Conservation (phyloP, 23 red algal species). For the Cyanidiococcus yangmingshanensis region DNA sequence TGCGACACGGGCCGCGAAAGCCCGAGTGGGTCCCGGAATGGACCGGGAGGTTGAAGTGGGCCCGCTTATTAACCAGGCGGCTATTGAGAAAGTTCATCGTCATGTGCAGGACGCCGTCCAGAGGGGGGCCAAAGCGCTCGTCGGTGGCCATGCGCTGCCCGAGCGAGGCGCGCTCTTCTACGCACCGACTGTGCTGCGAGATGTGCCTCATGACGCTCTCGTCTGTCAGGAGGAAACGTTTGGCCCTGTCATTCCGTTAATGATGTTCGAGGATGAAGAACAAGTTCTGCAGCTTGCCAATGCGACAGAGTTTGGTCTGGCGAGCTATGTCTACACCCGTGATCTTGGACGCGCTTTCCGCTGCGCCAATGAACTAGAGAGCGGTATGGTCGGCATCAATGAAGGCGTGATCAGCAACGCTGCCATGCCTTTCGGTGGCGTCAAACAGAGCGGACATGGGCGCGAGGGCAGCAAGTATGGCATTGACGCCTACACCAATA, state of each 20-base stretch:
- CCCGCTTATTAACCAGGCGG: slow-evolving; percentile 60
- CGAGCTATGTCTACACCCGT: slow-evolving; percentile 66
- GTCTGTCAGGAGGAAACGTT: slow-evolving; percentile 61
- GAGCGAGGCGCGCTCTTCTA: slow-evolving; percentile 35
- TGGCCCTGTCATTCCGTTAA: slow-evolving; percentile 57
- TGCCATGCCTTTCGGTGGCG: slow-evolving; percentile 69
- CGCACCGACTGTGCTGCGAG: slow-evolving; percentile 48
- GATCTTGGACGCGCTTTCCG: slow-evolving; percentile 30
- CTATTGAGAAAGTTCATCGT: slow-evolving; percentile 34
- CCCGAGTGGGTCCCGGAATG: slow-evolving; percentile 58
- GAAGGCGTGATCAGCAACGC: slow-evolving; percentile 37
- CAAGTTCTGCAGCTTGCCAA: slow-evolving; percentile 54
- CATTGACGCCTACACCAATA: slow-evolving; percentile 48
- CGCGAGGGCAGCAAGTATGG: slow-evolving; percentile 65
- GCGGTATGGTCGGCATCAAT: slow-evolving; percentile 86
- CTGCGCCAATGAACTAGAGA: slow-evolving; percentile 35
- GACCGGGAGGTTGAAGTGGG: slow-evolving; percentile 44
- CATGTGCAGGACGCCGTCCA: slow-evolving; percentile 55
- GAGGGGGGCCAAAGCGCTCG: slow-evolving; percentile 45
- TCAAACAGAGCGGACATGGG: slow-evolving; percentile 66
- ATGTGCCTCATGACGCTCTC: slow-evolving; percentile 50
- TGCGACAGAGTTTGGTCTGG: slow-evolving; percentile 43
- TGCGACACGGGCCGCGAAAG: slow-evolving; percentile 21
- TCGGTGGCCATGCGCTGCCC: slow-evolving; percentile 21
- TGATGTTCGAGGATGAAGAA: slow-evolving; percentile 42